Conservation (phyloP, 768 basidiomycete genomes). For the Lentinula boryana region DNA sequence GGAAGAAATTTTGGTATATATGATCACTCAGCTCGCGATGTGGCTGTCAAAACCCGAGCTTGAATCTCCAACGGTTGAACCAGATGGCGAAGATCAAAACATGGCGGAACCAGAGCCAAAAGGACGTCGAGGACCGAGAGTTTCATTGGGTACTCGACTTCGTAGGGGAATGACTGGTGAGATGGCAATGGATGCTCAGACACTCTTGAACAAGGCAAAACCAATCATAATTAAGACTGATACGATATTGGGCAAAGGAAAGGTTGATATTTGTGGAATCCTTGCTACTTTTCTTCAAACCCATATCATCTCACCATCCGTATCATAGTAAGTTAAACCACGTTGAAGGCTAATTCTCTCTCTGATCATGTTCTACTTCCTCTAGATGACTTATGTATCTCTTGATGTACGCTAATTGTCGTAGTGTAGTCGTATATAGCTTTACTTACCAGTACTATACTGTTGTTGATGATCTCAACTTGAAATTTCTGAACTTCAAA, state of each 20-base stretch:
- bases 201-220: constrained; percentile 59
- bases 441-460: too few relatives aligned
- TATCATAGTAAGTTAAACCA: not conserved
- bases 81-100: constrained; percentile 37
- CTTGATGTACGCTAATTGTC: not conserved
- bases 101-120: constrained; percentile 32
- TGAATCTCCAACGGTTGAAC: constrained; percentile 35
- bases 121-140: constrained; percentile 36
- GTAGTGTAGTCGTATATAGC: too few relatives aligned
- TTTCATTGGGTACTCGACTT: constrained; percentile 57
- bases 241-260: constrained; percentile 35
- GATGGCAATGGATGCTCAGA: constrained; percentile 67
- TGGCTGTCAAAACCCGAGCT: constrained; percentile 73
- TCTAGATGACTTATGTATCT: too few relatives aligned
- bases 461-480: too few relatives aligned
- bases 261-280: constrained; percentile 54
- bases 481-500: not conserved
- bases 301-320: constrained; percentile 30
- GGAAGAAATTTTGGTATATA: constrained; percentile 64
- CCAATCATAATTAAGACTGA: constrained; percentile 58
- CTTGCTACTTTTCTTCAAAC: constrained; percentile 62
- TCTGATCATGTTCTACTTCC: too few relatives aligned
- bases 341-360: too few relatives aligned
- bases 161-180: constrained; percentile 77
- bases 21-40: constrained; percentile 72